Conservation (phyloP, 345 rosid species). For the Citrus mangshanensis region DNA sequence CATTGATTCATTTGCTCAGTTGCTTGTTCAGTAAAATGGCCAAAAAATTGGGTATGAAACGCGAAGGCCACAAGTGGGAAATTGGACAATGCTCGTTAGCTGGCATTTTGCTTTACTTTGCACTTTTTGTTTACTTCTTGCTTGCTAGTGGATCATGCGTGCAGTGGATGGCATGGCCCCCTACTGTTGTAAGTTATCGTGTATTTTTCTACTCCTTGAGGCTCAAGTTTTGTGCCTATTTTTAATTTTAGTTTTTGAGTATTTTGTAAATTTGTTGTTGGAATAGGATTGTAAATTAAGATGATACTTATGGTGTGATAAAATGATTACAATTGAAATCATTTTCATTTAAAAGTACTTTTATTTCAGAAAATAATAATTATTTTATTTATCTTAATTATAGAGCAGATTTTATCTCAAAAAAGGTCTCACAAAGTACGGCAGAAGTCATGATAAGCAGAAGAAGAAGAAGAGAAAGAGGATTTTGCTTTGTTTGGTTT, state of each 20-base stretch:
- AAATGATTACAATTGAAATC: neutral
- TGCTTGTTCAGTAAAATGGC: neutral
- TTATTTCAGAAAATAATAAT: neutral
- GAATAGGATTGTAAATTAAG: neutral
- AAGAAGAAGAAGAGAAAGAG: neutral
- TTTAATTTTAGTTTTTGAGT: neutral
- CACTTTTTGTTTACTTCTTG: neutral
- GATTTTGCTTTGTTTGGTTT: neutral
- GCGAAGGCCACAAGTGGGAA: neutral
- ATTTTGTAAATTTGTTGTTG: neutral
- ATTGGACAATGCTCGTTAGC: slow-evolving; percentile 3
- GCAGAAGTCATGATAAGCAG: too few relatives aligned
- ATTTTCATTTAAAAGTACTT: neutral
- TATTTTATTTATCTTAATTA: neutral
- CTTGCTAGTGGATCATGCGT: neutral
- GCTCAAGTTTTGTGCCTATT: neutral
- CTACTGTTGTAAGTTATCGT: neutral
- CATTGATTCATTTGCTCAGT: too few relatives aligned
- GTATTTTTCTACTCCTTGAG: neutral
- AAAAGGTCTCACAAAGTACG: neutral
- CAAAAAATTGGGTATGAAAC: neutral
- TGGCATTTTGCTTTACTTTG: neutral
- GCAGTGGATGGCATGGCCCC: neutral
- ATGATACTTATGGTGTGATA: too few relatives aligned
- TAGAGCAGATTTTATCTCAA: neutral